Evolutionary conservation across 2,329 filamentous ascomycete species (phyloP).

Genomic region (Fusarium sp.): DNA sequence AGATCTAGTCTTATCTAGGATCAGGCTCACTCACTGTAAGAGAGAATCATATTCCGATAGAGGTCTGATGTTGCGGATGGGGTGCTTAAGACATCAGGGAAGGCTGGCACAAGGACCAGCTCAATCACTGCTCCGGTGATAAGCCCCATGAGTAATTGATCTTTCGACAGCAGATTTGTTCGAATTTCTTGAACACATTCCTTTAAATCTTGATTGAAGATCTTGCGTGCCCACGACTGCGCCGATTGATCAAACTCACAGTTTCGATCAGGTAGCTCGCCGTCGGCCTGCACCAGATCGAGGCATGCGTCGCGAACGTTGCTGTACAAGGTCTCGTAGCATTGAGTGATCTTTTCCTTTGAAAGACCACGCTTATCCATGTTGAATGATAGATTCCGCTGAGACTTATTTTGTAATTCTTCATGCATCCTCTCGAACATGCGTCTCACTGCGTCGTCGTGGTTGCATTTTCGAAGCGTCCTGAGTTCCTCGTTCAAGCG

Average conservation of each 20-base stretch:
- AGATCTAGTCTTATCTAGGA: fast-evolving
- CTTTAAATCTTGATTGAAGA: background rate
- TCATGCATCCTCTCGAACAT: background rate
- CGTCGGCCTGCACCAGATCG: background rate
- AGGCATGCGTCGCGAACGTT: background rate
- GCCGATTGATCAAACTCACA: background rate
- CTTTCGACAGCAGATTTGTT: background rate
- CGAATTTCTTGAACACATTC: background rate
- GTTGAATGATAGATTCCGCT: background rate
- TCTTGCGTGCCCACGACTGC: background rate
- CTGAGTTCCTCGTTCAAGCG: background rate
- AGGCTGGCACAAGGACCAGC: background rate
- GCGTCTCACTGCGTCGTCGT: background rate
- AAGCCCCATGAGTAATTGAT: background rate
- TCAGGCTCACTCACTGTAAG: background rate
- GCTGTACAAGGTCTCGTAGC: background rate
- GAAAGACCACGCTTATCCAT: background rate
- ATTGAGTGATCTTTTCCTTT: background rate
- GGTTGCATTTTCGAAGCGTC: background rate
- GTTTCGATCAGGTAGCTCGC: too few relatives aligned
- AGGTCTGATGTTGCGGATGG: too few relatives aligned
- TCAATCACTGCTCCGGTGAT: conserved; percentile 2
- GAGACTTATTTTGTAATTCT: background rate
- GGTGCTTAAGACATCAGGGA: background rate
- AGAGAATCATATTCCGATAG: background rate